A percentile compares a stretch with the other conserved stretches of the same genome.
These are phyloP conservation scores for Rosa persica DNA, from an alignment of 306 rosid genomes.

Conservation along the genomic window DNA sequence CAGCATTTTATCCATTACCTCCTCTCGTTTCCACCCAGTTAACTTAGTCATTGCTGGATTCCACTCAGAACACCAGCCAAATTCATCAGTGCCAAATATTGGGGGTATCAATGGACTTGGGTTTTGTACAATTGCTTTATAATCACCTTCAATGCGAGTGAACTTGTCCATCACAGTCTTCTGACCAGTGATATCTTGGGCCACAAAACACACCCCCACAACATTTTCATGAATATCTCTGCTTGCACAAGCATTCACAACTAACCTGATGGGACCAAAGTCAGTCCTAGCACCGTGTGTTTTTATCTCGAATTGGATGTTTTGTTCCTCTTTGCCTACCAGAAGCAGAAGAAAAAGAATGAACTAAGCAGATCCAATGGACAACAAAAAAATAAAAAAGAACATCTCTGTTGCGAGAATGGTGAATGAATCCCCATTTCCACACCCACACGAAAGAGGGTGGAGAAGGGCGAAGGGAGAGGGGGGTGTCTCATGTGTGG, in stretches of 20 bases:
- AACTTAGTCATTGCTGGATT: slow-evolving; percentile 82
- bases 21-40: slow-evolving; percentile 91
- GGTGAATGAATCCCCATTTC: slow-evolving; percentile 5
- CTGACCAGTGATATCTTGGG: slow-evolving; percentile 92
- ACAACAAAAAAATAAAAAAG: neutral
- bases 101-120: slow-evolving; percentile 92
- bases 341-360: slow-evolving; percentile 28
- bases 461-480: too few species aligned
- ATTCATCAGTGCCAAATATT: slow-evolving; percentile 88
- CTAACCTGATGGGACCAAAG: slow-evolving; percentile 70
- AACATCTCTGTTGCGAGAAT: neutral
- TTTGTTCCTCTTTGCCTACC: slow-evolving; percentile 88
- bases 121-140: slow-evolving; percentile 92
- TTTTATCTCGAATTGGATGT: slow-evolving; percentile 87
- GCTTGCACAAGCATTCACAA: slow-evolving; percentile 95
- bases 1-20: slow-evolving; percentile 88
- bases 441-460: neutral
- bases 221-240: slow-evolving; percentile 73
- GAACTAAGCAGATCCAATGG: slow-evolving; percentile 10
- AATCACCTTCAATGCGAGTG: slow-evolving; percentile 94
- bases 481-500: neutral
- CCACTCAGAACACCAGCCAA: slow-evolving; percentile 99
- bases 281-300: slow-evolving; percentile 64
- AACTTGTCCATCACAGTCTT: slow-evolving; percentile 95
- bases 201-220: slow-evolving; percentile 96